A percentile compares a stretch with the other conserved stretches of the same genome.
Evolutionary conservation across 768 basidiomycete genomes (phyloP).

Genomic region (Naganishia randhawae): DNA sequence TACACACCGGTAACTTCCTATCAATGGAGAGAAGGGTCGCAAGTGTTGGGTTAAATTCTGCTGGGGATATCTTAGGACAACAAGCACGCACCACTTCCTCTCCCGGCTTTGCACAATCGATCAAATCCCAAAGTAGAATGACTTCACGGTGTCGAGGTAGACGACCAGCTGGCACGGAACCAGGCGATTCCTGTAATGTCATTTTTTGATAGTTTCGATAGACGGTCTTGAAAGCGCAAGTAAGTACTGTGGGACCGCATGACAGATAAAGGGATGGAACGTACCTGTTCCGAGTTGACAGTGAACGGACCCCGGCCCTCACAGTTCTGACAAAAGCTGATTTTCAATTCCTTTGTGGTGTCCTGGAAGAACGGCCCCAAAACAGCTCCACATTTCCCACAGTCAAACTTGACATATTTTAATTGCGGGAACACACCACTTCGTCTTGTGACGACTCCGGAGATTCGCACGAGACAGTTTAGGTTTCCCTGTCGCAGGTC

Average conservation of each 20-base stretch:
- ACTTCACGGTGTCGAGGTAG: conserved; percentile 95
- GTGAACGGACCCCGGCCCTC: conserved; percentile 92
- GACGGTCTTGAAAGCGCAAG: conserved; percentile 67
- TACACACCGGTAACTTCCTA: conserved; percentile 98
- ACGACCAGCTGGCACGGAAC: conserved; percentile 94
- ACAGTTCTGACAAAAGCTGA: conserved; percentile 91
- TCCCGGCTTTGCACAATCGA: conserved; percentile 95
- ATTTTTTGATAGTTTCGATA: conserved; percentile 99
- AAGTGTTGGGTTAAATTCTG: not conserved
- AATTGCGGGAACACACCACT: conserved; percentile 98
- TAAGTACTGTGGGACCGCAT: not conserved
- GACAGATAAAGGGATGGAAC: conserved; percentile 29
- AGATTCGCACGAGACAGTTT: conserved; percentile 90
- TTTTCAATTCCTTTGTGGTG: conserved; percentile 84
- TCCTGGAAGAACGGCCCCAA: conserved; percentile 98
- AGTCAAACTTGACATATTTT: conserved; percentile 99
- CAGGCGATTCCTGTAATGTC: conserved; percentile 96
- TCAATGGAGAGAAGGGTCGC: conserved; percentile 30
- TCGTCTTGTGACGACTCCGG: conserved; percentile 90
- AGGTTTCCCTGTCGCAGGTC: conserved; percentile 88
- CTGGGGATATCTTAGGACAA: not conserved
- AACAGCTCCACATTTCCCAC: conserved; percentile 86
- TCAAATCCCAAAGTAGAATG: conserved; percentile 93
- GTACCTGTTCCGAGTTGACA: conserved; percentile 91
- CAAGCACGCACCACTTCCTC: conserved; percentile 78